Conservation (phyloP, 257 asterid genomes). For the Sherardia arvensis region DNA sequence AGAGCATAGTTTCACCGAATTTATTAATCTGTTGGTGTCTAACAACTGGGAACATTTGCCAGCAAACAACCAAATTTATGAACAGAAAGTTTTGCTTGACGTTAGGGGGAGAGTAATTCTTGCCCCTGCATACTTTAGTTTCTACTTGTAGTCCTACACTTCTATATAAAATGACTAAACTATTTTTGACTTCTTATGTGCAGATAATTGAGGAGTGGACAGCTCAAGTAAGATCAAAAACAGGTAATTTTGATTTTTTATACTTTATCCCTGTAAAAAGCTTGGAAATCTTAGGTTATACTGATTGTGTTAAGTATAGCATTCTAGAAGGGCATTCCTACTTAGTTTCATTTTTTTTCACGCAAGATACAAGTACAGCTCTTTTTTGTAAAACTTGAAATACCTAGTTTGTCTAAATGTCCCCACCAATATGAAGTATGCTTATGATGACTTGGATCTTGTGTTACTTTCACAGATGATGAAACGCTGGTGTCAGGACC, state of each 20-base stretch:
- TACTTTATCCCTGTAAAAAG: not conserved
- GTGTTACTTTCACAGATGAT: conserved; percentile 38
- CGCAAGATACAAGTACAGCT: not conserved
- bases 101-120: conserved; percentile 12
- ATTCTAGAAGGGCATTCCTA: not conserved
- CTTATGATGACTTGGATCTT: not conserved
- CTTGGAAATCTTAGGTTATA: not conserved
- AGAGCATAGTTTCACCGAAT: conserved; percentile 11
- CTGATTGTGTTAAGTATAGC: not conserved
- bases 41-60: conserved; percentile 38
- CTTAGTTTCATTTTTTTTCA: no score
- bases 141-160: conserved; percentile 1
- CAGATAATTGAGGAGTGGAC: conserved; percentile 94
- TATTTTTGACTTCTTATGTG: conserved; percentile 17
- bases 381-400: not conserved
- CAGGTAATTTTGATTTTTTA: conserved; percentile 36
- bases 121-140: conserved; percentile 18
- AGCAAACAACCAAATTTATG: conserved; percentile 48
- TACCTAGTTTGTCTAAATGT: not conserved
- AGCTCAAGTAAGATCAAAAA: conserved; percentile 49
- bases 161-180: conserved; percentile 6
- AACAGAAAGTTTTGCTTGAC: conserved; percentile 25
- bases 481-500: conserved; percentile 39
- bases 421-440: not conserved
- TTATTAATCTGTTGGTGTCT: conserved; percentile 44